Conservation (phyloP, 805 yeast genomes). For the Saturnispora bothae region DNA sequence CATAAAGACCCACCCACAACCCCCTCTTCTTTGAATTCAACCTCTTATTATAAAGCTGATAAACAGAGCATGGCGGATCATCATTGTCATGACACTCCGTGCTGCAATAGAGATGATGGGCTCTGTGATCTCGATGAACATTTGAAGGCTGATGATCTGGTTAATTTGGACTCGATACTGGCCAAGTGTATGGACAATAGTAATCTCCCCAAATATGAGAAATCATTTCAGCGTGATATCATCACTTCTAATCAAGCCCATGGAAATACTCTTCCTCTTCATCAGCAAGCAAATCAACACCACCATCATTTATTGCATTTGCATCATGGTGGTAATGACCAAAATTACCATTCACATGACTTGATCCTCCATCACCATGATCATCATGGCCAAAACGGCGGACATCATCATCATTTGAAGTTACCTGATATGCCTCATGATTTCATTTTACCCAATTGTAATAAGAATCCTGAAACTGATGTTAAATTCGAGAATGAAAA, state of each 20-base stretch:
- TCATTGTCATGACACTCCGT: background rate
- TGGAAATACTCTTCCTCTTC: no score
- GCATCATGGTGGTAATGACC: conserved; percentile 11
- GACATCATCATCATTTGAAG: conserved; percentile 25
- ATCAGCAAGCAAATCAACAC: no score
- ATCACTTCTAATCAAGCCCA: no score
- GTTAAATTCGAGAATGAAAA: background rate
- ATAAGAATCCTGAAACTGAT: background rate
- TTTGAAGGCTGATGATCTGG: conserved; percentile 1
- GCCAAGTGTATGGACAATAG: background rate
- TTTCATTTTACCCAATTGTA: conserved; percentile 21
- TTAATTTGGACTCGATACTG: conserved; percentile 3
- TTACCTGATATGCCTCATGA: conserved; percentile 22
- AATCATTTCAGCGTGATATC: conserved; percentile 4
- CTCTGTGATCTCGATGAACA: conserved; percentile 7
- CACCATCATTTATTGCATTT: conserved; percentile 15
- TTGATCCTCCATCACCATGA: conserved; percentile 14
- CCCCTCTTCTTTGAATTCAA: background rate
- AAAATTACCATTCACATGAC: conserved; percentile 12
- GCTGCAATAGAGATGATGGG: conserved; percentile 5
- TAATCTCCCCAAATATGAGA: background rate
- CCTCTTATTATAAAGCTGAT: no score
- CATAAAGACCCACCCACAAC: background rate
- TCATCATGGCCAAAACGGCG: conserved; percentile 3
- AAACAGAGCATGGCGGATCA: no score